These are phyloP conservation scores for Tetradesmus lagerheimii DNA, from an alignment of 139 green algal species.

Conservation along the genomic window DNA sequence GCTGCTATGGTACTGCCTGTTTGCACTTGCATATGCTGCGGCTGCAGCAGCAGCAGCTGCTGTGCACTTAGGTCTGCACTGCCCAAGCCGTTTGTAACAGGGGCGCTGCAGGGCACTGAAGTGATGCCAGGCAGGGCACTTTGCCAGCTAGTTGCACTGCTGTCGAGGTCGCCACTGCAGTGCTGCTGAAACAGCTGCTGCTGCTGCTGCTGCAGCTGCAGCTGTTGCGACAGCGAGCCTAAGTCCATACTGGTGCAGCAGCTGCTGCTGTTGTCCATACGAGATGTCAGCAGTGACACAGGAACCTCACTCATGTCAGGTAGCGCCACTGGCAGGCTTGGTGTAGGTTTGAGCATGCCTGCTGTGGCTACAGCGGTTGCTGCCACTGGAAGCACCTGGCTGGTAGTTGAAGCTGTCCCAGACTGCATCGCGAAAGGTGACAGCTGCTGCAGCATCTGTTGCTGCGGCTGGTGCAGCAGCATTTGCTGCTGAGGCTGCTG, in stretches of 20 bases:
- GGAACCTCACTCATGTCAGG: not conserved
- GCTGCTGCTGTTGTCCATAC: not conserved
- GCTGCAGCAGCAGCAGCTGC: not conserved
- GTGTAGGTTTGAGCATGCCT: not conserved
- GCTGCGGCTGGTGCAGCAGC: not conserved
- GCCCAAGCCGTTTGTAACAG: too few species aligned
- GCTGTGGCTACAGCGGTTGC: not conserved
- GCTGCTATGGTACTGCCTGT: too few species aligned
- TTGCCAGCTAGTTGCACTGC: not conserved
- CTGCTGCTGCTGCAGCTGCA: not conserved
- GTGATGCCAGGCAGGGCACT: not conserved
- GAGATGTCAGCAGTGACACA: not conserved
- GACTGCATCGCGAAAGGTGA: not conserved
- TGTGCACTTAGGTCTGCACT: not conserved
- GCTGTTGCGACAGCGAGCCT: not conserved
- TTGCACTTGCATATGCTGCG: too few species aligned
- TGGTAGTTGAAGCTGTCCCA: not conserved
- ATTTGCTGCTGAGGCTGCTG: too few species aligned
- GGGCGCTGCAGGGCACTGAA: not conserved
- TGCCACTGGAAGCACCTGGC: not conserved
- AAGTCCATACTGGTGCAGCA: not conserved
- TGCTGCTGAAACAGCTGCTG: not conserved
- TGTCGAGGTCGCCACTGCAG: not conserved
- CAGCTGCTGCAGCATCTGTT: not conserved
- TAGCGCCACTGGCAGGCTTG: not conserved